phyloP scores from a whole-genome alignment of 1,284 basidiomycete genomes.

The Tremellales sp. region DNA sequence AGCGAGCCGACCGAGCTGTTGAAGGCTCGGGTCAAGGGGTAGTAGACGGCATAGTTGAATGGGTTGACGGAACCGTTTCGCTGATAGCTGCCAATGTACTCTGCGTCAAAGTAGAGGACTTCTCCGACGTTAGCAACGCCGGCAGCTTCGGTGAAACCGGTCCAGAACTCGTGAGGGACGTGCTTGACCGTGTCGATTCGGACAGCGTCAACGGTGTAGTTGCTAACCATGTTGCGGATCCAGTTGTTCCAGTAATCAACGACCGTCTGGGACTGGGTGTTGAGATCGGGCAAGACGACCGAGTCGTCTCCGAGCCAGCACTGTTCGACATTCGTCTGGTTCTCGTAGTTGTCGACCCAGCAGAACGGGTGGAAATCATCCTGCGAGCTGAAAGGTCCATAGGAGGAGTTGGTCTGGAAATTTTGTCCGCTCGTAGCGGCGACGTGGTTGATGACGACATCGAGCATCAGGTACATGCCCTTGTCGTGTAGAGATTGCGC shows the following conservation, averaged over 20 bases:
- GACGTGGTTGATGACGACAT: conserved; percentile 45
- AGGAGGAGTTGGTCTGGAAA: conserved; percentile 14
- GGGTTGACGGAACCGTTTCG: conserved; percentile 51
- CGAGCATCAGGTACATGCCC: conserved; percentile 54
- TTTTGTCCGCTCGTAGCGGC: conserved; percentile 19
- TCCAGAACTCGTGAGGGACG: conserved; percentile 50
- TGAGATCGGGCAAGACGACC: conserved; percentile 45
- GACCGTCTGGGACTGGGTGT: conserved; percentile 49
- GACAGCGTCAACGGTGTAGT: conserved; percentile 49
- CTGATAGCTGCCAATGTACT: conserved; percentile 42
- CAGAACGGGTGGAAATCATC: conserved; percentile 50
- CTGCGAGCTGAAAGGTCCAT: conserved; percentile 35
- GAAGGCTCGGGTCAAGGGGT: conserved; percentile 45
- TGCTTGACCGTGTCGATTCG: conserved; percentile 53
- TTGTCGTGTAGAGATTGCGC: conserved; percentile 46
- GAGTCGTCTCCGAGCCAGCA: conserved; percentile 50
- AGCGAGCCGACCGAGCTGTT: conserved; percentile 21
- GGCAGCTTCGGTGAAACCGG: conserved; percentile 43
- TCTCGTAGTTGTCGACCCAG: conserved; percentile 44
- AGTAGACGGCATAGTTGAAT: conserved; percentile 58
- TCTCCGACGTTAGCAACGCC: conserved; percentile 52
- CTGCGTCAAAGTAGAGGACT: conserved; percentile 43
- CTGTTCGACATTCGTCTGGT: conserved; percentile 51
- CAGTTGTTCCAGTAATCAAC: conserved; percentile 47
- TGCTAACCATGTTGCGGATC: conserved; percentile 46